A percentile compares a stretch with the other conserved stretches of the same genome.
phyloP scores from a whole-genome alignment of 2,329 filamentous ascomycete genomes.

The Calonectria honghensis region DNA sequence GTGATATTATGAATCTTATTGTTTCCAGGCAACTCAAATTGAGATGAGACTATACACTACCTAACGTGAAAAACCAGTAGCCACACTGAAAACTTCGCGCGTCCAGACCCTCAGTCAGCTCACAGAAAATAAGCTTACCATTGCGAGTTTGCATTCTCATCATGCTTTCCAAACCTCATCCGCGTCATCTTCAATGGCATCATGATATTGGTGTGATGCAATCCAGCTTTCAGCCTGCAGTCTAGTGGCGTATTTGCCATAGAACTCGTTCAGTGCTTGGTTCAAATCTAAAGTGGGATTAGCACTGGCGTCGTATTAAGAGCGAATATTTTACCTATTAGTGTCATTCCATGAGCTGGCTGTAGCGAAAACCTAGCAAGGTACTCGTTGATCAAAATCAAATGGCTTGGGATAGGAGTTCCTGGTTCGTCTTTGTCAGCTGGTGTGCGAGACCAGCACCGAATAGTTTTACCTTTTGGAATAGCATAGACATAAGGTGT shows the following conservation, averaged over 20 bases:
- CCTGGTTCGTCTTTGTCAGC: background rate
- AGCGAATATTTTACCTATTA: conserved; percentile 36
- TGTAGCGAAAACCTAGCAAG: conserved; percentile 46
- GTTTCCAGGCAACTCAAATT: too few species aligned
- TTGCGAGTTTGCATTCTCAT: background rate
- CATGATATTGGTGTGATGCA: conserved; percentile 34
- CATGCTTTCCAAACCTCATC: conserved; percentile 34
- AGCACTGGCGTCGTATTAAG: background rate
- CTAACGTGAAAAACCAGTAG: too few species aligned
- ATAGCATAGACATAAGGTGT: conserved; percentile 44
- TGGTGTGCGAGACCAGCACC: background rate
- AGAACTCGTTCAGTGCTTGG: conserved; percentile 41
- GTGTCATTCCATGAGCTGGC: conserved; percentile 45
- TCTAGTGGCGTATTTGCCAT: conserved; percentile 27
- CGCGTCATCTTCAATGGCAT: conserved; percentile 40
- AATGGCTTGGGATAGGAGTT: conserved; percentile 39
- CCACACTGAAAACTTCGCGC: too few species aligned
- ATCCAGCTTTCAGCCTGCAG: conserved; percentile 38
- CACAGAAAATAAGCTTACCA: background rate
- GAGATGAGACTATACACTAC: background rate
- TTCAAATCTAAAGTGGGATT: conserved; percentile 40
- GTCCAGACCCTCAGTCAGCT: too few species aligned
- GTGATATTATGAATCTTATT: too few species aligned
- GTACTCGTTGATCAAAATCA: conserved; percentile 46
- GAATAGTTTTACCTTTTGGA: conserved; percentile 32